These are phyloP conservation scores for Neurospora terricola DNA, from an alignment of 495 filamentous ascomycete genomes.

Conservation along the genomic window DNA sequence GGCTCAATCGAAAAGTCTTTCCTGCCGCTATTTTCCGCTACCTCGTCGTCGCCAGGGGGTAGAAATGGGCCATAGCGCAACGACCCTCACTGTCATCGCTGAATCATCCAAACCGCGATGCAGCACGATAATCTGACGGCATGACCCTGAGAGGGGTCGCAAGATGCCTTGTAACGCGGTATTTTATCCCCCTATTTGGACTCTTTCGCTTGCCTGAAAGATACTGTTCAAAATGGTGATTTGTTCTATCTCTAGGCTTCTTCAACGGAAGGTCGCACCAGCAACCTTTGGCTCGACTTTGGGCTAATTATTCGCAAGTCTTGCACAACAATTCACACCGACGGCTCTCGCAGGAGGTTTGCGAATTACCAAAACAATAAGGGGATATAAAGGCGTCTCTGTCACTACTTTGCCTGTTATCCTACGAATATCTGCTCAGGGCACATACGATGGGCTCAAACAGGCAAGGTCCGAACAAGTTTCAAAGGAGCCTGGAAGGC, in stretches of 20 bases:
- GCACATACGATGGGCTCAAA: background rate
- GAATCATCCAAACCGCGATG: conserved; percentile 16
- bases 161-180: background rate
- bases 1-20: conserved; percentile 15
- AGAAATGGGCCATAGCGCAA: background rate
- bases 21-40: conserved; percentile 16
- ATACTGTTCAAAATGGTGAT: background rate
- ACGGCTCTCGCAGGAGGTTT: background rate
- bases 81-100: conserved; percentile 11
- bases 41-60: conserved; percentile 6
- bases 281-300: background rate
- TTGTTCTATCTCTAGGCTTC: background rate
- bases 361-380: background rate
- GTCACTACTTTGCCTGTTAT: background rate
- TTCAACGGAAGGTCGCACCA: background rate
- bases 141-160: background rate
- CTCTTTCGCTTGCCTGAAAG: background rate
- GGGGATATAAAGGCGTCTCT: background rate
- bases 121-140: conserved; percentile 16
- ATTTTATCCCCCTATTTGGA: background rate
- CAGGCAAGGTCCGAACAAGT: background rate
- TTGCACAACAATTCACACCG: background rate
- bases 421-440: background rate
- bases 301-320: background rate
- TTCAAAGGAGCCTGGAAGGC: background rate